phyloP scores from a whole-genome alignment of 2,329 filamentous ascomycete species.

The Pseudogymnoascus sp. region DNA sequence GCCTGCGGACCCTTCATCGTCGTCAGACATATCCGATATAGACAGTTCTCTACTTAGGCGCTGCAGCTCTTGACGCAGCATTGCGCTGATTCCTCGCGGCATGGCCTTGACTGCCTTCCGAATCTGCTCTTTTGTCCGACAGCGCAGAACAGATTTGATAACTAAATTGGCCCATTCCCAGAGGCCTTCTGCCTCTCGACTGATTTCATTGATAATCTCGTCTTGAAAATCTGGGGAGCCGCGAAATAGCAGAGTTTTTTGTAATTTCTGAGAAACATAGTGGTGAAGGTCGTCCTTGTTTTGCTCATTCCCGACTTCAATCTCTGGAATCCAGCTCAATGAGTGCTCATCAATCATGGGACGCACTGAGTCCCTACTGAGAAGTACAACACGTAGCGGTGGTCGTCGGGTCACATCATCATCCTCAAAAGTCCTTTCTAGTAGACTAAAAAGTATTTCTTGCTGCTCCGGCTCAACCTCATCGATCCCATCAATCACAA shows the following conservation, averaged over 20 bases:
- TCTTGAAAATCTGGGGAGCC: conserved; percentile 1
- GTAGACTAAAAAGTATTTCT: background rate
- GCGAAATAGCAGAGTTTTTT: background rate
- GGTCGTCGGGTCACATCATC: background rate
- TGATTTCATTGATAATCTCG: background rate
- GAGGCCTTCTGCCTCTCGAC: conserved; percentile 1
- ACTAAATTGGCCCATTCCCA: conserved; percentile 7
- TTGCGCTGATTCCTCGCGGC: background rate
- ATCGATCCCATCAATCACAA: background rate
- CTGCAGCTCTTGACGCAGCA: background rate
- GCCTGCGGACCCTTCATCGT: background rate
- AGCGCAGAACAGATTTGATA: background rate
- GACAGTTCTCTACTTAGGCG: background rate
- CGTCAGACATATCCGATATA: background rate
- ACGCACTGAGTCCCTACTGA: background rate
- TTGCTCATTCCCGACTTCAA: background rate
- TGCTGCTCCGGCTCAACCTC: background rate
- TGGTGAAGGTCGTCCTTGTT: conserved; percentile 2
- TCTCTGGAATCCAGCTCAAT: background rate
- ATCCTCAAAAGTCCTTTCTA: background rate
- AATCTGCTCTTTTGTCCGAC: background rate
- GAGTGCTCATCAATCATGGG: conserved; percentile 8
- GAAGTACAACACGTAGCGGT: background rate
- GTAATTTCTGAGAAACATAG: conserved; percentile 1
- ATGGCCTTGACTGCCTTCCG: background rate